These are phyloP conservation scores for Backusella luteola DNA, from an alignment of 192 early-diverging fungal species.

Conservation along the genomic window DNA sequence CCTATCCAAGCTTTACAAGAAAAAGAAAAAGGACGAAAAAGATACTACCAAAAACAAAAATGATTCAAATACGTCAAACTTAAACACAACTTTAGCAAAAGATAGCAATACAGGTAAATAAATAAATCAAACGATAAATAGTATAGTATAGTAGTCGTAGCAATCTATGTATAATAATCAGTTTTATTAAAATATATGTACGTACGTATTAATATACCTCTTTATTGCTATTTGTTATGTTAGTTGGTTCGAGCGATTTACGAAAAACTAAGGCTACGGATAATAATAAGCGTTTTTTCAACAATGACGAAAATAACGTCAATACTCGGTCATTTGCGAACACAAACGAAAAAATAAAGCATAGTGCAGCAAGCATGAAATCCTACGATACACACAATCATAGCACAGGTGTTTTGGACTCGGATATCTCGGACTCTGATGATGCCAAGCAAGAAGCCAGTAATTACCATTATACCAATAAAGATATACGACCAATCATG, in stretches of 20 bases:
- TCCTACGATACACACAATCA: neutral
- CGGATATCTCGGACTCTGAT: slow-evolving; percentile 20
- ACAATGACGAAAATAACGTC: neutral
- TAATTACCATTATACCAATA: neutral
- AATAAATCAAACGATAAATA: neutral
- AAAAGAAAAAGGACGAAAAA: neutral
- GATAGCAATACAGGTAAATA: neutral
- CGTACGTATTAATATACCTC: neutral
- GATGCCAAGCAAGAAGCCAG: slow-evolving; percentile 1
- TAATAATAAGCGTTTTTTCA: neutral
- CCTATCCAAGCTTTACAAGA: neutral
- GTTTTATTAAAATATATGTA: neutral
- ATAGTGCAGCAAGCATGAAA: neutral
- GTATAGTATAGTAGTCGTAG: neutral
- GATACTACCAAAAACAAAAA: neutral
- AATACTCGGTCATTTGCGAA: neutral
- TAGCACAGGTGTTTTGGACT: slow-evolving; percentile 10
- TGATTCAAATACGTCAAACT: neutral
- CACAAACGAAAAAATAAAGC: neutral
- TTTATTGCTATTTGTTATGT: neutral
- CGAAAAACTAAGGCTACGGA: neutral
- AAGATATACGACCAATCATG: slow-evolving; percentile 17
- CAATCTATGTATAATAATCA: neutral
- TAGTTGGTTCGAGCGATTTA: neutral
- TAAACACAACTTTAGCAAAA: neutral